Percentiles rank a stretch among this genome's conserved stretches.
Evolutionary conservation across 768 basidiomycete species (phyloP).

Genomic region (Termitomyces sp.): DNA sequence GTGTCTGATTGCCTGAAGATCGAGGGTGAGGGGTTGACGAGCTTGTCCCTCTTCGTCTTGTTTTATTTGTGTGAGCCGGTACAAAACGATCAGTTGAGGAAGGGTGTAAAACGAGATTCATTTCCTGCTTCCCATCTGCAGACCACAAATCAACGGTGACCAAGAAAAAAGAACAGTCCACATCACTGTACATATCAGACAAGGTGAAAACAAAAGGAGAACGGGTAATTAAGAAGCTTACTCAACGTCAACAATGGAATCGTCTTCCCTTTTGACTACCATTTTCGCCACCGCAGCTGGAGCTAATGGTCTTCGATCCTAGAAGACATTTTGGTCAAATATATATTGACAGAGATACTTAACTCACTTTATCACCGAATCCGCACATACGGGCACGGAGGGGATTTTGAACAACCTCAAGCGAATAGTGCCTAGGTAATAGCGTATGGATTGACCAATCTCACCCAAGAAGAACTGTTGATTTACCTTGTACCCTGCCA

Average conservation of each 20-base stretch:
- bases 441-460: conserved; percentile 9
- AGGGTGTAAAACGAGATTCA: conserved; percentile 87
- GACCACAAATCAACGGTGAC: conserved; percentile 95
- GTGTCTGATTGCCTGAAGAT: conserved; percentile 39
- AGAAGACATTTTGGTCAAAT: conserved; percentile 10
- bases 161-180: conserved; percentile 85
- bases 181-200: conserved; percentile 43
- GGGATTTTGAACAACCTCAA: conserved; percentile 86
- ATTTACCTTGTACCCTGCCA: conserved; percentile 62
- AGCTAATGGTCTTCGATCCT: conserved; percentile 91
- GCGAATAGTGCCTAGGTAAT: conserved; percentile 61
- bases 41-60: conserved; percentile 35
- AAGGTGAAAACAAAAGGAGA: not conserved
- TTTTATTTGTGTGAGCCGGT: conserved; percentile 39
- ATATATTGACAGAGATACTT: conserved; percentile 11
- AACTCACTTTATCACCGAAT: conserved; percentile 85
- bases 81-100: conserved; percentile 72
- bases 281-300: conserved; percentile 88
- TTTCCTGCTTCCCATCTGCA: conserved; percentile 71
- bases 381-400: conserved; percentile 92
- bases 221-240: conserved; percentile 32
- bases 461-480: not conserved
- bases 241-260: conserved; percentile 69
- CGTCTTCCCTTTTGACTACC: conserved; percentile 63
- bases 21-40: conserved; percentile 27